These are phyloP conservation scores for Euphorbia corollata DNA, from an alignment of 441 rosid genomes.

Conservation along the genomic window DNA sequence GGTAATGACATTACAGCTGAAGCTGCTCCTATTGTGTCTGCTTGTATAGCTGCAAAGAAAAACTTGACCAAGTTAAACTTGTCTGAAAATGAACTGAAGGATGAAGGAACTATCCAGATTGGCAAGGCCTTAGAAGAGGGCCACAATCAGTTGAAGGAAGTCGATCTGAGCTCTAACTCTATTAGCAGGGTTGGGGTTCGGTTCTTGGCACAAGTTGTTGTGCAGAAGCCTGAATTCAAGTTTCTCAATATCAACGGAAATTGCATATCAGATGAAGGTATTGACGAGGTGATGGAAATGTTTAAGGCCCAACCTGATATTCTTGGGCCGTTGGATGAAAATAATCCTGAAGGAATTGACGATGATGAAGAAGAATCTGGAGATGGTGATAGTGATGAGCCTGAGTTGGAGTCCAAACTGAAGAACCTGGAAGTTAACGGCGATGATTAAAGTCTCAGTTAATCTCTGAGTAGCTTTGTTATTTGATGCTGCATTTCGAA, in stretches of 20 bases:
- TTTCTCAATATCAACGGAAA: constrained; percentile 69
- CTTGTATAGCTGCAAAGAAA: constrained; percentile 56
- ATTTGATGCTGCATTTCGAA: constrained; percentile 26
- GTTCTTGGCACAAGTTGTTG: constrained; percentile 52
- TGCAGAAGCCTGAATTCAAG: constrained; percentile 56
- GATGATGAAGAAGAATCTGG: constrained; percentile 48
- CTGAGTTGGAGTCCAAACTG: constrained; percentile 63
- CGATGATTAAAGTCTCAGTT: constrained; percentile 29
- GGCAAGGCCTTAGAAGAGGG: constrained; percentile 60
- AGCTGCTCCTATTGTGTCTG: constrained; percentile 50
- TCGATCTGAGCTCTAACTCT: constrained; percentile 58
- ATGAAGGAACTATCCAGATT: constrained; percentile 63
- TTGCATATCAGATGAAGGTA: constrained; percentile 76
- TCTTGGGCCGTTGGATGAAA: constrained; percentile 76
- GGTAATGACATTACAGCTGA: constrained; percentile 81
- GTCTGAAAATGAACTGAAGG: constrained; percentile 89
- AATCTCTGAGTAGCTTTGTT: background rate
- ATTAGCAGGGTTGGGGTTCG: constrained; percentile 68
- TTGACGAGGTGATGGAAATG: constrained; percentile 70
- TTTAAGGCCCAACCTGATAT: constrained; percentile 50
- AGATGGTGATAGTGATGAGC: constrained; percentile 39
- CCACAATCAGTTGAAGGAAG: constrained; percentile 47
- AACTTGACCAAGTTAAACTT: constrained; percentile 61
- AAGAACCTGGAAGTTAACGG: constrained; percentile 52
- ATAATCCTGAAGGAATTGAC: constrained; percentile 71